Percentiles rank a stretch among this genome's conserved stretches.
These are phyloP conservation scores for Talaromyces adpressus DNA, from an alignment of 495 filamentous ascomycete species.

Conservation along the genomic window DNA sequence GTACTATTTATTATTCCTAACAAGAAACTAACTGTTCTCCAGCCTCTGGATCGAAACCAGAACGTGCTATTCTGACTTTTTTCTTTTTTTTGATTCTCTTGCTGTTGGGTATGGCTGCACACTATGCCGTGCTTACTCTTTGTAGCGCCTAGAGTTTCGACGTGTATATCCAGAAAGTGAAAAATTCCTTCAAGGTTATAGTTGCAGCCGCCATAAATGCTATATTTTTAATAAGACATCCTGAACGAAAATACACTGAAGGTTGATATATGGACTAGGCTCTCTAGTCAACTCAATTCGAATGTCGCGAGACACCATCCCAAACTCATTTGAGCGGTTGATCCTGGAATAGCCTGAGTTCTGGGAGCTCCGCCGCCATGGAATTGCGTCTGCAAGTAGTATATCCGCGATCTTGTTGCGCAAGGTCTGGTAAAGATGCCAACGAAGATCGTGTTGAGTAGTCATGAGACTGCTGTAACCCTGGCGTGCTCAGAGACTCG, in stretches of 20 bases:
- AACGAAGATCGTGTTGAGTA: not conserved
- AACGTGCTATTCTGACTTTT: not conserved
- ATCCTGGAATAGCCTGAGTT: not conserved
- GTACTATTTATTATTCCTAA: not conserved
- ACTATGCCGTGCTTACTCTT: too few species aligned
- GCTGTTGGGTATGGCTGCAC: too few species aligned
- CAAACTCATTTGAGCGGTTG: too few species aligned
- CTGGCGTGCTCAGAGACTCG: not conserved
- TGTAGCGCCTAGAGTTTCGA: too few species aligned
- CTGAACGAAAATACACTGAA: too few species aligned
- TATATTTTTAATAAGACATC: too few species aligned
- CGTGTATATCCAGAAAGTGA: too few species aligned
- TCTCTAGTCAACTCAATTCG: not conserved
- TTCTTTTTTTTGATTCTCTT: not conserved
- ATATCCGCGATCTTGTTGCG: not conserved
- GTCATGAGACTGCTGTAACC: not conserved
- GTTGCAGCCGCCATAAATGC: too few species aligned
- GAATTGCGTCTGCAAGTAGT: not conserved
- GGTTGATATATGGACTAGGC: not conserved
- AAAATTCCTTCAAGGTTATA: too few species aligned
- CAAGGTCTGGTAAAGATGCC: not conserved
- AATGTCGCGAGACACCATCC: too few species aligned
- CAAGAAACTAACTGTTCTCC: not conserved
- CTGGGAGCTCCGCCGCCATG: not conserved
- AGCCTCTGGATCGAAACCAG: not conserved